A percentile compares a stretch with the other conserved stretches of the same genome.
Evolutionary conservation across 1,284 basidiomycete species (phyloP).

Genomic region (Ceratobasidium sp.): DNA sequence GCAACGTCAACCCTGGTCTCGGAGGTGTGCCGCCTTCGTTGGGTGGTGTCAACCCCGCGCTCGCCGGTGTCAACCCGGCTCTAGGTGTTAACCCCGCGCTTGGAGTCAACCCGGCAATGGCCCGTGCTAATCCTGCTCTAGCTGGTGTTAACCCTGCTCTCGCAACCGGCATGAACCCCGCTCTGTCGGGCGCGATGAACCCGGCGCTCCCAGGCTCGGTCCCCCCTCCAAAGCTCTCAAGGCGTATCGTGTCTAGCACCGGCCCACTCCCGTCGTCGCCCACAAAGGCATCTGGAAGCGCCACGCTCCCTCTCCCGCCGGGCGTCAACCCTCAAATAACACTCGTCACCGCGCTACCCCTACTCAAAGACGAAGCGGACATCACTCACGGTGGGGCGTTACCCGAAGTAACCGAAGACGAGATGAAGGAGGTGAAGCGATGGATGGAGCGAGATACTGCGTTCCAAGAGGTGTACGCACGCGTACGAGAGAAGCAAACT

Average conservation of each 20-base stretch:
- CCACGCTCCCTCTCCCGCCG: slow-evolving; percentile 57
- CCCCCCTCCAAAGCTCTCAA: slow-evolving; percentile 47
- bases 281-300: slow-evolving; percentile 54
- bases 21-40: slow-evolving; percentile 1
- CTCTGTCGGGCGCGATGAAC: slow-evolving; percentile 30
- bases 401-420: slow-evolving; percentile 65
- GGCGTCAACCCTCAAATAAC: slow-evolving; percentile 74
- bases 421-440: slow-evolving; percentile 63
- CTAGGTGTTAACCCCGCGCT: slow-evolving; percentile 18
- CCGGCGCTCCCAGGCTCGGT: slow-evolving; percentile 16
- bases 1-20: neutral
- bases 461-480: slow-evolving; percentile 60
- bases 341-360: slow-evolving; percentile 72
- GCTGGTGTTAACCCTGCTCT: slow-evolving; percentile 39
- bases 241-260: slow-evolving; percentile 51
- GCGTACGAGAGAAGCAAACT: slow-evolving; percentile 54
- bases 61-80: slow-evolving; percentile 25
- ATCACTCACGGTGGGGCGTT: slow-evolving; percentile 64
- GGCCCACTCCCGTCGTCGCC: slow-evolving; percentile 54
- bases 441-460: slow-evolving; percentile 69
- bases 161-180: slow-evolving; percentile 47
- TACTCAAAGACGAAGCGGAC: slow-evolving; percentile 62
- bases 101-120: slow-evolving; percentile 30
- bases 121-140: slow-evolving; percentile 29
- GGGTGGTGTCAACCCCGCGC: slow-evolving; percentile 21